Base-by-base conservation (phyloP, 1,284 basidiomycete species). In the Heterobasidion parviporum region DNA sequence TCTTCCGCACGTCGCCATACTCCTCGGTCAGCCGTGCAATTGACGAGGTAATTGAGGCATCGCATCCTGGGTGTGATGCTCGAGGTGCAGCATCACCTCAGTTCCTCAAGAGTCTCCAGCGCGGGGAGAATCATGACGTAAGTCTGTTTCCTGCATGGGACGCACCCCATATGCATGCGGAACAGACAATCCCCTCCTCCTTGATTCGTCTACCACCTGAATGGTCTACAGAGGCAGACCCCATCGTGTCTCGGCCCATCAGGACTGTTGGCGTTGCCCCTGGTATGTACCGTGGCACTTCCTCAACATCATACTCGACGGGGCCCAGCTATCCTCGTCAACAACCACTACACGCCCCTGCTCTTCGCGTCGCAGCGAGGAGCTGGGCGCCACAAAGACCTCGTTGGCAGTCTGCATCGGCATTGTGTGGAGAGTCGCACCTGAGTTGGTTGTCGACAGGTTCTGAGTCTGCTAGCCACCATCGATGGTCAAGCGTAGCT, bases 1-100 rank as follows among this genome's bases (percentile, higher is more conserved):
- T 36, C 16, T 50, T 47, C 54, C 47, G 50, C 34, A 53, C 36
- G 16, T 44, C 58, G 15, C 44, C 57, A 32, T 47, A 59, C 48
- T 51, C 54, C 33, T 20, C 52, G 51, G 59, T 59, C 15, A 47
- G 49, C 34, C n/a, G 16, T 15, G n/a, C 35, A n/a, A 38, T 52
- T 35, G 32, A 38, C 32, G 35, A 41, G 38, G n/a, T 41, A 12
- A n/a, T 10, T 41, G 12, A 41, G 12, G 46, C 46, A 16, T 48
- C 46, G 16, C 12, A 18, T 32, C 46, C 18, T 10, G 14, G 26
- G 10, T 16, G 16, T 48, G 46, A 32, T 12, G n/a, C 14, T 48
- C 46, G 46, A 48, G 46, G 46, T 16, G 9, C 46, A 16, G 46
- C n/a, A 18, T 16, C 46, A 6, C 46, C 46, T 10, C 46, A 48